These are phyloP conservation scores for Coemansia sp. DNA, from an alignment of 192 early-diverging fungal genomes.

Conservation along the genomic window DNA sequence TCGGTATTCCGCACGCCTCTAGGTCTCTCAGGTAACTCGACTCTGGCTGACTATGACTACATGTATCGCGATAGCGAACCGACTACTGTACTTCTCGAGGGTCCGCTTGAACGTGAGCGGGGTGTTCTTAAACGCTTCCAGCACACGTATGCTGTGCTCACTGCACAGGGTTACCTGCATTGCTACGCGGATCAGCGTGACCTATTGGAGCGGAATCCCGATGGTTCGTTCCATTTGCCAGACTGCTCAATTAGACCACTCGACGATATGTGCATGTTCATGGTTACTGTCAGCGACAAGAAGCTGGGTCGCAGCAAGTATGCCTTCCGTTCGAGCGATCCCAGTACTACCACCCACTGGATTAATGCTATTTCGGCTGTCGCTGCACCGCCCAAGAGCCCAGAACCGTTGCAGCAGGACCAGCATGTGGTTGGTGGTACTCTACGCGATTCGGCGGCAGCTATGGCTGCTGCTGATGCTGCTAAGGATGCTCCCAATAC, in stretches of 20 bases:
- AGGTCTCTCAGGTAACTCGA: conserved; percentile 30
- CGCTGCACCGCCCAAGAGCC: conserved; percentile 5
- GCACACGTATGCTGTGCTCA: conserved; percentile 29
- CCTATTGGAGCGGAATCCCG: conserved; percentile 35
- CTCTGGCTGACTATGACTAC: conserved; percentile 38
- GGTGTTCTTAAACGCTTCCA: conserved; percentile 39
- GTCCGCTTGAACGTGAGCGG: conserved; percentile 41
- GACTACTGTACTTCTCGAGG: conserved; percentile 36
- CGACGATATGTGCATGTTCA: conserved; percentile 28
- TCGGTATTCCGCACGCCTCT: conserved; percentile 24
- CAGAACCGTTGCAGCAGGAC: conserved; percentile 5
- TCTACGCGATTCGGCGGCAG: conserved; percentile 26
- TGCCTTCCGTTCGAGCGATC: conserved; percentile 29
- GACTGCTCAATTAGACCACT: conserved; percentile 25
- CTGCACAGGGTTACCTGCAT: conserved; percentile 34
- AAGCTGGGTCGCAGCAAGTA: conserved; percentile 32
- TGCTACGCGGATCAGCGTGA: conserved; percentile 36
- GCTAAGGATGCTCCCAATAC: conserved; percentile 4
- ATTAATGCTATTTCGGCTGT: conserved; percentile 28
- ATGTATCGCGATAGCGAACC: conserved; percentile 43
- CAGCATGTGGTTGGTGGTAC: conserved; percentile 23
- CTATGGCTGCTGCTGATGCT: conserved; percentile 12
- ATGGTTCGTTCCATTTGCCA: conserved; percentile 26
- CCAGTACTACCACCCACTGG: conserved; percentile 23
- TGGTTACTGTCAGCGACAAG: conserved; percentile 17